A percentile compares a stretch with the other conserved stretches of the same genome.
These are phyloP conservation scores for Camellia lanceoleosa DNA, from an alignment of 148 eudicot species.

Conservation along the genomic window DNA sequence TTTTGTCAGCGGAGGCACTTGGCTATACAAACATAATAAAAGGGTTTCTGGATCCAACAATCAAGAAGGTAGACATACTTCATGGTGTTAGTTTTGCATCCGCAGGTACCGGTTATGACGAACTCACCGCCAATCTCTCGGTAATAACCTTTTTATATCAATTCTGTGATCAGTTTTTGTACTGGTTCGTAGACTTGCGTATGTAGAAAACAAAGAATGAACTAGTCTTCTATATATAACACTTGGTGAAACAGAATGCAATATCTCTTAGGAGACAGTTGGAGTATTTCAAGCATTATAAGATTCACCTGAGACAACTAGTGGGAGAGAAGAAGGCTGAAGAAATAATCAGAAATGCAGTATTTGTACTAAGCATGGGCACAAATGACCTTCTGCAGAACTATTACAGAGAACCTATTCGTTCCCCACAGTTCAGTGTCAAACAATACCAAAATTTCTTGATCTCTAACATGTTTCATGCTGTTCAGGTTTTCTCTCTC, in stretches of 20 bases:
- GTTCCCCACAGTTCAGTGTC: constrained; percentile 34
- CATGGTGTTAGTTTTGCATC: constrained; percentile 53
- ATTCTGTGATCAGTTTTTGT: not conserved
- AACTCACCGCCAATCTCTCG: constrained; percentile 35
- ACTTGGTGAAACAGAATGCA: constrained; percentile 23
- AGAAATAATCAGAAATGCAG: constrained; percentile 27
- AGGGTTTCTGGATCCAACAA: constrained; percentile 41
- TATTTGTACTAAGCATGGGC: constrained; percentile 40
- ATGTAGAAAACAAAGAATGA: too few relatives aligned
- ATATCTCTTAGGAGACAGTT: constrained; percentile 35
- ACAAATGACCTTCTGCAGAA: constrained; percentile 49
- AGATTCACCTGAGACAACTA: constrained; percentile 22
- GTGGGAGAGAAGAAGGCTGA: constrained; percentile 29
- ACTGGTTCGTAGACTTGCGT: not conserved
- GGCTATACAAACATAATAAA: constrained; percentile 29
- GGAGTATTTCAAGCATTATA: constrained; percentile 42
- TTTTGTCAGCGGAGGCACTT: constrained; percentile 37
- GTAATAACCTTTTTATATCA: constrained; percentile 15
- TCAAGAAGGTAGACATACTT: constrained; percentile 18
- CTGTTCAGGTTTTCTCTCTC: constrained; percentile 30
- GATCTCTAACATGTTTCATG: constrained; percentile 23
- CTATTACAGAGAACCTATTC: constrained; percentile 35
- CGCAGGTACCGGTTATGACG: constrained; percentile 48
- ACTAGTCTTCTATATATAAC: too few relatives aligned
- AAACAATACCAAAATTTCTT: constrained; percentile 39